Evolutionary conservation across 2,329 filamentous ascomycete genomes (phyloP), one percentile per base, ranked within the genome.

Genomic region (Penicillium fuscoglaucum): DNA sequence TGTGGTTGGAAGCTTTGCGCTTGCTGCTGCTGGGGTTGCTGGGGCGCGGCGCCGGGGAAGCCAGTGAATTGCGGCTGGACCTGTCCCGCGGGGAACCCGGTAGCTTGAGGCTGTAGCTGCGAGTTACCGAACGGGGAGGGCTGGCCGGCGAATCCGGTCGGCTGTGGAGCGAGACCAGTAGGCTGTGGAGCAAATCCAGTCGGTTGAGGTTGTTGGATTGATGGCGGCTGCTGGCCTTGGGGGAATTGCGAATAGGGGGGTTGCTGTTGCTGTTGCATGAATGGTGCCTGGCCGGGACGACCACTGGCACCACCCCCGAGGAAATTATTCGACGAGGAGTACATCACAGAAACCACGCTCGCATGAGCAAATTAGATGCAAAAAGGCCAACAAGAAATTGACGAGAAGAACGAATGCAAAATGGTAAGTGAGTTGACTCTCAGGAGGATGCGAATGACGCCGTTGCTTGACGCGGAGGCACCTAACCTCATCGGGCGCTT

Each of bases 291-390:
- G 54, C 86, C 86, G 50, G 89, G 90, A 60, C 87, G 89, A 74
- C 89, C 85, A 80, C 83, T 89, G 73, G 88, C 91, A 75, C 83
- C 85, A 79, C 87, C 89, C 77, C 91, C 91, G 70, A 96, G 79
- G 77, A 88, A 97, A 64, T 90, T 88, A 81, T 90, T 96, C 66
- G 91, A 90, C 75, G 89, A 91, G 66, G 91, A 95, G 80, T 91
- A 98, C 93, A 97, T 97, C 78, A 74, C 66, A 60, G 60, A 64
- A 56, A 51, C 50, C 56, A 60, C 60, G 60, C 58, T 66, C 52
- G 65, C 70, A 73, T 72, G 61, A 59, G 65, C 57, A 64, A 53
- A 68, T 62, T 37, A 60, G 55, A 67, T 64, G 56, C 60, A 62
- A 45, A 57, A 57, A 51, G 56, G 56, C 51, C 58, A 59, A 63